phyloP scores from a whole-genome alignment of 371 early-diverging fungal species.

The Smittium mucronatum region DNA sequence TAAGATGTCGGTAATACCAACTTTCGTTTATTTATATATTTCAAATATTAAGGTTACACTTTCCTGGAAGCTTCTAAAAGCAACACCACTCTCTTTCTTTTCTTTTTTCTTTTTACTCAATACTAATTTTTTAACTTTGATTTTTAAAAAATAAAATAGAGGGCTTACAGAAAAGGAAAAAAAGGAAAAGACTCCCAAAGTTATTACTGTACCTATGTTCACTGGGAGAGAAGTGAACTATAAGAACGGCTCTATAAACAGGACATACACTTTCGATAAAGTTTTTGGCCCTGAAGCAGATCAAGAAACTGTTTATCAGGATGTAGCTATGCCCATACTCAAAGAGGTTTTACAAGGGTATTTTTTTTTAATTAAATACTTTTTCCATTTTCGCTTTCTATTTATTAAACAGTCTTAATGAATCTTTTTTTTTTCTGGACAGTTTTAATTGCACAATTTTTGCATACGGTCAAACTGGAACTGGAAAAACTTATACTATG shows the following conservation, averaged over 20 bases:
- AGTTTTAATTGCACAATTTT: slow-evolving; percentile 88
- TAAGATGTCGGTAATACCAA: slow-evolving; percentile 48
- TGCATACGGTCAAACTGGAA: slow-evolving; percentile 91
- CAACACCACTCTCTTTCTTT: too few species aligned
- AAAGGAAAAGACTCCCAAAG: slow-evolving; percentile 26
- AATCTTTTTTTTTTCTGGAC: not conserved
- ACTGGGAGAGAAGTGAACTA: slow-evolving; percentile 27
- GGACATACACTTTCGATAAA: slow-evolving; percentile 75
- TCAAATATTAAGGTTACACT: too few species aligned
- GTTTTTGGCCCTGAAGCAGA: slow-evolving; percentile 76
- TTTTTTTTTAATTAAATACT: not conserved
- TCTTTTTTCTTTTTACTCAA: too few species aligned
- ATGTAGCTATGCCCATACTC: slow-evolving; percentile 71
- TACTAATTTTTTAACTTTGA: too few species aligned
- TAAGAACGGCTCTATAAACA: slow-evolving; percentile 30
- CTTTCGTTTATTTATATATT: not conserved
- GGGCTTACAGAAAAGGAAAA: slow-evolving; percentile 33
- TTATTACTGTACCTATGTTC: slow-evolving; percentile 30
- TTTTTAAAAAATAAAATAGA: too few species aligned
- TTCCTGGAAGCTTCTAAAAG: too few species aligned
- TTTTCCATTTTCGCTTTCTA: not conserved
- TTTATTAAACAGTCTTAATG: not conserved
- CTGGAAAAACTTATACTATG: slow-evolving; percentile 86
- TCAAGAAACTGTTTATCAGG: slow-evolving; percentile 71
- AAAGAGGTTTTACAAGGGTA: slow-evolving; percentile 55